Conservation (phyloP, 2,329 filamentous ascomycete genomes). For the Niveomyces coronatus region DNA sequence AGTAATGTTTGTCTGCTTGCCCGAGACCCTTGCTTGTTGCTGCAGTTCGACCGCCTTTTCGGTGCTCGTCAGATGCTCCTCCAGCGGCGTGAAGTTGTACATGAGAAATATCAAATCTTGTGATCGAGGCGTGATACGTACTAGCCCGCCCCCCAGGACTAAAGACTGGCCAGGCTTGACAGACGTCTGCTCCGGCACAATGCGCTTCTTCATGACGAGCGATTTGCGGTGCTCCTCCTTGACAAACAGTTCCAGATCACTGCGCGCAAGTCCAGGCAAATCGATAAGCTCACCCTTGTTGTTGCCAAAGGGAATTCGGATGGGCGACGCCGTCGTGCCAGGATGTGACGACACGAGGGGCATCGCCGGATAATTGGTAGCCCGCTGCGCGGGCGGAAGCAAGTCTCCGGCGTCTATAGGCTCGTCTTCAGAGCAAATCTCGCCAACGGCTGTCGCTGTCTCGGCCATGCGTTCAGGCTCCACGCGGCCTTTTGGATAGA, state of each 20-base stretch:
- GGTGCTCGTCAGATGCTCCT: conserved; percentile 66
- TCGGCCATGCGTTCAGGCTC: background rate
- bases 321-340: conserved; percentile 90
- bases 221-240: conserved; percentile 51
- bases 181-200: conserved; percentile 61
- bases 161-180: conserved; percentile 72
- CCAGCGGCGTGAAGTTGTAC: conserved; percentile 78
- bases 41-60: conserved; percentile 72
- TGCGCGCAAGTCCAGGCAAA: conserved; percentile 73
- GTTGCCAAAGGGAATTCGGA: conserved; percentile 80
- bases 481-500: conserved; percentile 63
- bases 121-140: conserved; percentile 68
- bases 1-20: conserved; percentile 54
- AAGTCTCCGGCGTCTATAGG: conserved; percentile 40
- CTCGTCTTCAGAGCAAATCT: conserved; percentile 9
- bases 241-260: conserved; percentile 62
- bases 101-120: conserved; percentile 58
- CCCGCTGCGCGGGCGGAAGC: conserved; percentile 65
- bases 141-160: conserved; percentile 66
- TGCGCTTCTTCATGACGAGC: conserved; percentile 68
- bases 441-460: conserved; percentile 1
- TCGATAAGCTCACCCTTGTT: conserved; percentile 88
- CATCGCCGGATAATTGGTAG: conserved; percentile 70
- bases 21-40: conserved; percentile 44
- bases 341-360: conserved; percentile 78